A percentile compares a stretch with the other conserved stretches of the same genome.
Evolutionary conservation across 352 stramenopile species (phyloP).

Genomic region (Paralagenidium karlingii): DNA sequence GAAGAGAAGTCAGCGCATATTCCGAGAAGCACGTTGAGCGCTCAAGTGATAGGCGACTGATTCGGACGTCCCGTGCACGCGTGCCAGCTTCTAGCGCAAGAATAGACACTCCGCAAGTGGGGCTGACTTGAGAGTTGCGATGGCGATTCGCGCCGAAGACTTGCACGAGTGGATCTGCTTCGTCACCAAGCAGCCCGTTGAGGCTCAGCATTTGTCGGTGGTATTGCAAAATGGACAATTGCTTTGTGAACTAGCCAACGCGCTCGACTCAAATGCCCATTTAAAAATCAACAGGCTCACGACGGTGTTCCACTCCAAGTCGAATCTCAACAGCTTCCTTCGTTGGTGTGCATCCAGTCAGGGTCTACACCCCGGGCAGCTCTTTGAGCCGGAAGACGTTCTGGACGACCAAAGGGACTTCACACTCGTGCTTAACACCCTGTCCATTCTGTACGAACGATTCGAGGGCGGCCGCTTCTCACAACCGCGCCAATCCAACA

Average conservation of each 20-base stretch:
- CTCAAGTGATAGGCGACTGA: no score
- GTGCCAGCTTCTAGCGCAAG: no score
- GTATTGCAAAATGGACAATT: conserved; percentile 78
- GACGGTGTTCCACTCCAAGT: conserved; percentile 80
- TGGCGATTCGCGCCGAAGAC: conserved; percentile 45
- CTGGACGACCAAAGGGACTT: conserved; percentile 50
- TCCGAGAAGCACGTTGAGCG: no score
- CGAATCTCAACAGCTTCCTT: conserved; percentile 73
- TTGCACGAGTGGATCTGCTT: conserved; percentile 77
- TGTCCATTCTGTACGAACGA: conserved; percentile 78
- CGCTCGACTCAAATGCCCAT: conserved; percentile 54
- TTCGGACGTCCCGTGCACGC: no score
- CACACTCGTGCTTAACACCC: conserved; percentile 45
- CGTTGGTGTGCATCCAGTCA: conserved; percentile 69
- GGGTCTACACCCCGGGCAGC: conserved; percentile 47
- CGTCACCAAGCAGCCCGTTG: conserved; percentile 55
- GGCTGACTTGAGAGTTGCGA: not conserved
- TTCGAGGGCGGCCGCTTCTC: conserved; percentile 49
- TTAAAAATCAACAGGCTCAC: conserved; percentile 83
- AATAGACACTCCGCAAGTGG: no score
- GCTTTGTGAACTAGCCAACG: conserved; percentile 75
- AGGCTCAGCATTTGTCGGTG: conserved; percentile 65
- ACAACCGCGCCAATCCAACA: conserved; percentile 19
- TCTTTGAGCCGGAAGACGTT: conserved; percentile 74
- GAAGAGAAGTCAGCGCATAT: no score